These are phyloP conservation scores for Gleditsia sinensis DNA, from an alignment of 306 rosid genomes.

Conservation along the genomic window DNA sequence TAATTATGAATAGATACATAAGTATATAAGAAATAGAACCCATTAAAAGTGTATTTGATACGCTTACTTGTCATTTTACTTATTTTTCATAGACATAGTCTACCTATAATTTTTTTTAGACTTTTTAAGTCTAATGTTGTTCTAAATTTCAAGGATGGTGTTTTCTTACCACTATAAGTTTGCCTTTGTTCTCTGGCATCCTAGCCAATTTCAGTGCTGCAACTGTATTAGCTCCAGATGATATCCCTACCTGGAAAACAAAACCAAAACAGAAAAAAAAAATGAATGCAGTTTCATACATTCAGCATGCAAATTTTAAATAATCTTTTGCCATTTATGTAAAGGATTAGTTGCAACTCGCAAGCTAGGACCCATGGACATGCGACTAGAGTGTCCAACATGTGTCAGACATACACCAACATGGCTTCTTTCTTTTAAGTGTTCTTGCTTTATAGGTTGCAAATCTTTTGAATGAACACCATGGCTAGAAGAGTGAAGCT, in stretches of 20 bases:
- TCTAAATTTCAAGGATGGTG: not conserved
- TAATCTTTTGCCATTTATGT: not conserved
- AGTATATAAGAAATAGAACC: too few species aligned
- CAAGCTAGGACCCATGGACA: not conserved
- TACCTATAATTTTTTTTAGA: too few species aligned
- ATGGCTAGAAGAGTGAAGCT: constrained; percentile 5
- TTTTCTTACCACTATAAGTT: constrained; percentile 86
- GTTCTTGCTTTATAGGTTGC: too few species aligned
- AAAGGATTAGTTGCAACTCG: not conserved
- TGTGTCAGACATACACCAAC: too few species aligned
- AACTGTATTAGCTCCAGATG: constrained; percentile 93
- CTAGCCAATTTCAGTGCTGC: constrained; percentile 85
- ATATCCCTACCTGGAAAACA: constrained; percentile 84
- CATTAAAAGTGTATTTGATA: too few species aligned
- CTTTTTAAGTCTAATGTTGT: too few species aligned
- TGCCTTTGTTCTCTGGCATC: constrained; percentile 91
- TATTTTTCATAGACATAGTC: too few species aligned
- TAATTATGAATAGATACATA: too few species aligned
- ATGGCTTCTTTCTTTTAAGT: too few species aligned
- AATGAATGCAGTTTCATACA: not conserved
- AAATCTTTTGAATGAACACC: too few species aligned
- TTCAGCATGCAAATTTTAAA: not conserved
- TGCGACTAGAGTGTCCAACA: too few species aligned
- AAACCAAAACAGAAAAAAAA: constrained; percentile 8
- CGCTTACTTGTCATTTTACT: too few species aligned